Conservation (phyloP, 2,329 filamentous ascomycete genomes). For the Penicillium vulpinum region DNA sequence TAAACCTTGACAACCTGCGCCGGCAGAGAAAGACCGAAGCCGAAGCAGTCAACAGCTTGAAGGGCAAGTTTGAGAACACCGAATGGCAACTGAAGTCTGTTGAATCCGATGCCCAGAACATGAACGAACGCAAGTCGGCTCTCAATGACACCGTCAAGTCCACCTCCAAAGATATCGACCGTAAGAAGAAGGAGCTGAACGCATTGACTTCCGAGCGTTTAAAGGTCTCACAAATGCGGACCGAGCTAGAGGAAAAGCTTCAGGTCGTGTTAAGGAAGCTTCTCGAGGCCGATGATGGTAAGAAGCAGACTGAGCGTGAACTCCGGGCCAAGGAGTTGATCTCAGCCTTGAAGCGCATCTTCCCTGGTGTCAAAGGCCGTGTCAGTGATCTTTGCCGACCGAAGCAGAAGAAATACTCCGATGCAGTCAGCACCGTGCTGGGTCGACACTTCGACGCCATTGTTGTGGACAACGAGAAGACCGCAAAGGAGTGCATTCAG, state of each 20-base stretch:
- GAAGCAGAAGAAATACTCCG: conserved; percentile 95
- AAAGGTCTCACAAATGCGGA: conserved; percentile 75
- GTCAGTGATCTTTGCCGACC: conserved; percentile 91
- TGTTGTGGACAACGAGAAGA: conserved; percentile 92
- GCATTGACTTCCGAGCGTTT: conserved; percentile 79
- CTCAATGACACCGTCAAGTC: conserved; percentile 65
- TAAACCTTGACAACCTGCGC: conserved; percentile 79
- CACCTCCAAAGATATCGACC: conserved; percentile 73
- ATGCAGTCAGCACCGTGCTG: conserved; percentile 87
- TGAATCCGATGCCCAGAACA: conserved; percentile 67
- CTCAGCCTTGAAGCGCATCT: conserved; percentile 82
- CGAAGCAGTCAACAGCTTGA: conserved; percentile 84
- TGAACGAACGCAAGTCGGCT: conserved; percentile 67
- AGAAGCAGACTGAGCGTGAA: conserved; percentile 82
- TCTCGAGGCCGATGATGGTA: conserved; percentile 80
- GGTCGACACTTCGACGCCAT: conserved; percentile 93
- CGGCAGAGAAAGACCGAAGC: conserved; percentile 90
- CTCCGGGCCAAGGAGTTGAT: conserved; percentile 77
- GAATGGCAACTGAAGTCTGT: conserved; percentile 73
- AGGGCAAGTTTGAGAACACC: conserved; percentile 79
- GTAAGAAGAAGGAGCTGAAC: conserved; percentile 89
- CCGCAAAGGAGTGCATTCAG: conserved; percentile 88
- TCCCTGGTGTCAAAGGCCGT: conserved; percentile 85
- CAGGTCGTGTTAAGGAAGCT: conserved; percentile 77
- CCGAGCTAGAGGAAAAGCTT: conserved; percentile 89